phyloP scores from a whole-genome alignment of 2,329 filamentous ascomycete genomes.

The Thermothelomyces thermophilus region DNA sequence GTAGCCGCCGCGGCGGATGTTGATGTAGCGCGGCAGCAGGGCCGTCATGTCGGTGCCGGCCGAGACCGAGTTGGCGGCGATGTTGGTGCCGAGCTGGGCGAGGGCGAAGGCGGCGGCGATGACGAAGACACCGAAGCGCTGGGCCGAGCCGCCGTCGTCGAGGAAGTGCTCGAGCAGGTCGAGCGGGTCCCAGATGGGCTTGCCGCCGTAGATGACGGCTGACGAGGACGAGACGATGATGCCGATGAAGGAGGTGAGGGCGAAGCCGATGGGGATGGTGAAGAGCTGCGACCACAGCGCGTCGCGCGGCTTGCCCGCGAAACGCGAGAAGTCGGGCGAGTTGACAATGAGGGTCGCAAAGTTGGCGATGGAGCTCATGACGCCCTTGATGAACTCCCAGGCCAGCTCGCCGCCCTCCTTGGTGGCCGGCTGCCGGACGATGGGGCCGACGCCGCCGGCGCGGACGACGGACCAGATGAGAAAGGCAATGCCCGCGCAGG shows the following conservation, averaged over 20 bases:
- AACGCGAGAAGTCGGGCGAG: conserved; percentile 79
- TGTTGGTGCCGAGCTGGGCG: conserved; percentile 80
- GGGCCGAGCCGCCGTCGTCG: conserved; percentile 58
- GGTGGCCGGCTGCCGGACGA: conserved; percentile 61
- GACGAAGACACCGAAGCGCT: conserved; percentile 70
- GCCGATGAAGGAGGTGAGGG: conserved; percentile 76
- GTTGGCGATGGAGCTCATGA: conserved; percentile 87
- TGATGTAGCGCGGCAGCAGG: conserved; percentile 70
- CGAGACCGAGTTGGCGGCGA: conserved; percentile 78
- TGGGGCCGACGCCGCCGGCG: conserved; percentile 76
- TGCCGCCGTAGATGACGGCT: conserved; percentile 54
- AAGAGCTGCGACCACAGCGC: conserved; percentile 75
- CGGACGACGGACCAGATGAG: conserved; percentile 81
- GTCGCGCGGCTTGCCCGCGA: conserved; percentile 67
- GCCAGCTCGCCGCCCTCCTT: conserved; percentile 61
- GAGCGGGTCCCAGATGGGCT: conserved; percentile 69
- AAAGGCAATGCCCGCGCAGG: conserved; percentile 74
- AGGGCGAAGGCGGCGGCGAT: conserved; percentile 66
- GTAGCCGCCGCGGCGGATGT: conserved; percentile 81
- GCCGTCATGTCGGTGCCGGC: conserved; percentile 79
- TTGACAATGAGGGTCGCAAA: conserved; percentile 83
- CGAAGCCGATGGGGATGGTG: conserved; percentile 65
- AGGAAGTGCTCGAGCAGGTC: conserved; percentile 61
- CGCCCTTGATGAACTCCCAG: conserved; percentile 77
- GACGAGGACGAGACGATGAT: conserved; percentile 72